Evolutionary conservation across 441 rosid genomes (phyloP).

Genomic region (Arabidopsis lyrata): DNA sequence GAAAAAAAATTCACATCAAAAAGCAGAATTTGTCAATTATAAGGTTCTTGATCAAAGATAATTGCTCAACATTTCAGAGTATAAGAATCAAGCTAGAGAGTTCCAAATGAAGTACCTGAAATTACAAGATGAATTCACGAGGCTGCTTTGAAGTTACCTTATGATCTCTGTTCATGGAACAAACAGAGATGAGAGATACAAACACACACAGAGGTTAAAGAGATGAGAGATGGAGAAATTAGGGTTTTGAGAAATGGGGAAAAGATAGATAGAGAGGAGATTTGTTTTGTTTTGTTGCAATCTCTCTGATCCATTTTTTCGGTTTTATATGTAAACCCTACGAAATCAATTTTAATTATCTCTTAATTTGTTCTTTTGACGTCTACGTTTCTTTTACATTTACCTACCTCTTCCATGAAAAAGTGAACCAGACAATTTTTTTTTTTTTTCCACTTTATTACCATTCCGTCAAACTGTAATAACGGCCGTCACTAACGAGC

Average conservation of each 20-base stretch:
- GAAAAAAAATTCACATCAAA: neutral
- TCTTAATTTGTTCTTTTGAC: conserved; percentile 7
- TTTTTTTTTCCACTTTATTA: conserved; percentile 11
- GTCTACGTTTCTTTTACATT: conserved; percentile 25
- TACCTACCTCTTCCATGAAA: conserved; percentile 6
- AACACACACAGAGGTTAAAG: neutral
- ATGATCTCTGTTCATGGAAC: conserved; percentile 18
- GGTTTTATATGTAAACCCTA: conserved; percentile 48
- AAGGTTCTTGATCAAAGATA: conserved; percentile 12
- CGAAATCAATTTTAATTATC: conserved; percentile 30
- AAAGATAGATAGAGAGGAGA: conserved; percentile 36
- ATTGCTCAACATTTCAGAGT: conserved; percentile 11
- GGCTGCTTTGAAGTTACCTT: conserved; percentile 36
- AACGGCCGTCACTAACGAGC: conserved; percentile 32
- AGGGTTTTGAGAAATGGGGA: conserved; percentile 43
- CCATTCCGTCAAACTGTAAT: conserved; percentile 37
- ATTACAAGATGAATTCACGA: conserved; percentile 11
- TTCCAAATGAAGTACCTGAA: conserved; percentile 25
- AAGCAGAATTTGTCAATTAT: conserved; percentile 1
- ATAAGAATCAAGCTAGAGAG: conserved; percentile 4
- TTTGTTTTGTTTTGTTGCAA: conserved; percentile 20
- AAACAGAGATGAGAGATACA: conserved; percentile 22
- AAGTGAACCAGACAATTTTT: neutral
- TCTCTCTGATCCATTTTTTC: conserved; percentile 40
- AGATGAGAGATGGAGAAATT: conserved; percentile 20